Conservation (phyloP, 2,329 filamentous ascomycete genomes). For the Cercospora zeina region DNA sequence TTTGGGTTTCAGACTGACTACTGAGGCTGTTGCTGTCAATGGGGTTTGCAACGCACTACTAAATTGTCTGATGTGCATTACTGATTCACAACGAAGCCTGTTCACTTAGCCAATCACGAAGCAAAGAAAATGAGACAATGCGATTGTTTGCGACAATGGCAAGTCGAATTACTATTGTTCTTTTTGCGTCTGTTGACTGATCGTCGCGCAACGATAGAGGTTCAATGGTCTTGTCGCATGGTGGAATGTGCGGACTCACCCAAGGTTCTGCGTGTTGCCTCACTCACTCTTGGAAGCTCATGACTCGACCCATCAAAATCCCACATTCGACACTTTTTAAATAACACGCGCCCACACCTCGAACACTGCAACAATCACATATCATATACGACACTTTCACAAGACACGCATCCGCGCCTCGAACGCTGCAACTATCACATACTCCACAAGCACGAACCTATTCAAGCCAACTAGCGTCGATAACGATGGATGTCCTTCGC, state of each 20-base stretch:
- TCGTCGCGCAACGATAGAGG: not conserved
- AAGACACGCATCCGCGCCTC: no score
- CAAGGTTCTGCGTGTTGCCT: not conserved
- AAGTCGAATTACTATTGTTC: not conserved
- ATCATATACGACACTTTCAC: no score
- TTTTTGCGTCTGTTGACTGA: not conserved
- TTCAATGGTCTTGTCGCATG: not conserved
- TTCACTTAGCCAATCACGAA: not conserved
- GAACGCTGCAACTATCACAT: no score
- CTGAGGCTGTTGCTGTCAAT: not conserved
- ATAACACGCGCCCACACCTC: no score
- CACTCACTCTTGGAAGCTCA: not conserved
- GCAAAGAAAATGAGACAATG: not conserved
- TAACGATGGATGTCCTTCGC: not conserved
- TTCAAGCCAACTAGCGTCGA: not conserved
- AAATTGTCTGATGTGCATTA: not conserved
- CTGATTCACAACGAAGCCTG: not conserved
- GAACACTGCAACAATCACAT: no score
- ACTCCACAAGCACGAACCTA: not conserved
- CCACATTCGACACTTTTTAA: no score
- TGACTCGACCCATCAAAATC: not conserved
- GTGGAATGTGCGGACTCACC: not conserved
- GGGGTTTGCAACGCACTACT: not conserved
- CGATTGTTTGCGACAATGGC: not conserved
- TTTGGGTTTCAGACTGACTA: not conserved